phyloP scores from a whole-genome alignment of 2,329 filamentous ascomycete genomes.

The Ploettnerulaceae sp. region DNA sequence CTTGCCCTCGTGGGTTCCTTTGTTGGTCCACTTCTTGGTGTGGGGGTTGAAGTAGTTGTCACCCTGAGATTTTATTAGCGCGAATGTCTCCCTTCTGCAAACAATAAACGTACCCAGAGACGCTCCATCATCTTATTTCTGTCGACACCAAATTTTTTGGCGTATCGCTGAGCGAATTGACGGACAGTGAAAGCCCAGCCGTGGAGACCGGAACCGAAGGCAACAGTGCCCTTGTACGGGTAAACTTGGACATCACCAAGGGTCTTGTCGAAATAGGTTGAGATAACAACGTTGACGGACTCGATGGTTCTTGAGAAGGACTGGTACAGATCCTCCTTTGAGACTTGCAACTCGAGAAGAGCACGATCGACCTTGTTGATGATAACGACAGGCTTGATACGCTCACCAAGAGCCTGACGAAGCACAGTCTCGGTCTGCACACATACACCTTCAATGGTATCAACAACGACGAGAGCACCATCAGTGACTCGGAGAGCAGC shows the following conservation, averaged over 20 bases:
- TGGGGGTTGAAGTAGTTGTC: conserved; percentile 99
- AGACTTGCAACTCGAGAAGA: conserved; percentile 96
- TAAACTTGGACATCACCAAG: conserved; percentile 99
- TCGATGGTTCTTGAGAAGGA: conserved; percentile 99
- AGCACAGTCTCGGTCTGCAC: conserved; percentile 99
- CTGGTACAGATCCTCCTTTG: conserved; percentile 99
- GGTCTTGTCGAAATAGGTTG: conserved; percentile 95
- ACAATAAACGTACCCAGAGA: conserved; percentile 70
- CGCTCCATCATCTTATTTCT: conserved; percentile 99
- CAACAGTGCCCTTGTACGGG: conserved; percentile 94
- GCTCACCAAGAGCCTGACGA: conserved; percentile 97
- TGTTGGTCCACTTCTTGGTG: conserved; percentile 99
- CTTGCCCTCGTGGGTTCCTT: conserved; percentile 77
- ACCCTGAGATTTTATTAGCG: conserved; percentile 46
- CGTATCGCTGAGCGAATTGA: conserved; percentile 92
- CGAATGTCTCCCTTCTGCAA: neutral
- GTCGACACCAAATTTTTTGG: conserved; percentile 99
- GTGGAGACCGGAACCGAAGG: conserved; percentile 99
- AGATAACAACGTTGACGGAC: conserved; percentile 99
- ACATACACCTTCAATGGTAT: conserved; percentile 99
- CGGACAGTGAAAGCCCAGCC: conserved; percentile 99
- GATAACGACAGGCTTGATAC: conserved; percentile 98
- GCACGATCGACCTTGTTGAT: conserved; percentile 99
- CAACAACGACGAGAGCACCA: conserved; percentile 98
- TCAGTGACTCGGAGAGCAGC: conserved; percentile 99